Evolutionary conservation across 495 filamentous ascomycete genomes (phyloP).

Genomic region (Trichodelitschia bisporula): DNA sequence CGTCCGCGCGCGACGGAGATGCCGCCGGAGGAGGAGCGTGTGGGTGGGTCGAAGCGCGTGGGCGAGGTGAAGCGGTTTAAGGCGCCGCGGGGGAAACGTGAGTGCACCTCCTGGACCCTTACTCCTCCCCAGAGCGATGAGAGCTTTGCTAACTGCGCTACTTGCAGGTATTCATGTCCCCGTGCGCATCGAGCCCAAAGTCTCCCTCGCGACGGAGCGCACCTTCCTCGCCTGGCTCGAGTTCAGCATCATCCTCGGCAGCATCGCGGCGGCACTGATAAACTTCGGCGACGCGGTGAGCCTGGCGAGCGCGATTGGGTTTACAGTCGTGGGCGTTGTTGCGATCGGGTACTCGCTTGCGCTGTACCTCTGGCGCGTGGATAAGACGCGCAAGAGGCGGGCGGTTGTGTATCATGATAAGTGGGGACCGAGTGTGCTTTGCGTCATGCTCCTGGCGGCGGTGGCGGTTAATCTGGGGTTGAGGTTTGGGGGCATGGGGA

Average conservation of each 20-base stretch:
- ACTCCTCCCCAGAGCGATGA: background rate
- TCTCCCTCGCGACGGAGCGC: conserved; percentile 86
- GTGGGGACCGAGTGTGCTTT: conserved; percentile 66
- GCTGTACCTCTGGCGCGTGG: conserved; percentile 70
- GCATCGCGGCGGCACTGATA: conserved; percentile 72
- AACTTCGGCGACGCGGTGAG: conserved; percentile 47
- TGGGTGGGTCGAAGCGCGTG: conserved; percentile 18
- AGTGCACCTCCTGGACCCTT: conserved; percentile 9
- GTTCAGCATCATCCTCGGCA: conserved; percentile 79
- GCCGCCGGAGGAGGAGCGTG: conserved; percentile 23
- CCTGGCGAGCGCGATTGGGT: conserved; percentile 42
- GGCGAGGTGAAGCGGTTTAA: conserved; percentile 44
- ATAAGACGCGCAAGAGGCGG: conserved; percentile 53
- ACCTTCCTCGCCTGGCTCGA: conserved; percentile 97
- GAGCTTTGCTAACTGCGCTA: background rate
- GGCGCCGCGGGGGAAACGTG: conserved; percentile 71
- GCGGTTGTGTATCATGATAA: conserved; percentile 75
- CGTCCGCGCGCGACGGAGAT: conserved; percentile 34
- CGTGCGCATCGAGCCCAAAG: conserved; percentile 88
- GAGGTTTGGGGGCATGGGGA: conserved; percentile 18
- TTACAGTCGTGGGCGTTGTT: conserved; percentile 55
- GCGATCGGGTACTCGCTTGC: conserved; percentile 55
- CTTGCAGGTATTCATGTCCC: conserved; percentile 62
- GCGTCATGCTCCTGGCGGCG: conserved; percentile 41
- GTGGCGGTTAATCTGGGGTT: conserved; percentile 57